Conservation (phyloP, 2,329 filamentous ascomycete species). For the Magnaporthales sp. region DNA sequence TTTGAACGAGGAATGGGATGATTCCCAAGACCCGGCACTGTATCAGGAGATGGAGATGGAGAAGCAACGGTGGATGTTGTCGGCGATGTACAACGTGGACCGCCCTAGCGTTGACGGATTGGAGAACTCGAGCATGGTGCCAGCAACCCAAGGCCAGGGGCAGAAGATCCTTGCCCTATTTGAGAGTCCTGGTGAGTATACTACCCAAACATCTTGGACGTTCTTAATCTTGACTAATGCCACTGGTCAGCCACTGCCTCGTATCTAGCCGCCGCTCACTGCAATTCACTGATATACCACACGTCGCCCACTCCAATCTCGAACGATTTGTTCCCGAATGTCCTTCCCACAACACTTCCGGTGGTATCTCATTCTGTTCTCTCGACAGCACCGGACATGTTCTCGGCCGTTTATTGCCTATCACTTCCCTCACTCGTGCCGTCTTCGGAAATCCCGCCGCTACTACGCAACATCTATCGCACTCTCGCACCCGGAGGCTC, state of each 20-base stretch:
- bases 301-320: conserved; percentile 34
- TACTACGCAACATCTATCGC: conserved; percentile 48
- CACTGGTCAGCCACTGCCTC: conserved; percentile 33
- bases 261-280: conserved; percentile 37
- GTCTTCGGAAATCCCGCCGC: conserved; percentile 43
- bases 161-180: conserved; percentile 38
- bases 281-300: conserved; percentile 32
- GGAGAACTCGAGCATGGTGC: conserved; percentile 5
- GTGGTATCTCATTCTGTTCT: conserved; percentile 25
- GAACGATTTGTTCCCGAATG: conserved; percentile 26
- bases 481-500: conserved; percentile 45
- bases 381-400: conserved; percentile 31
- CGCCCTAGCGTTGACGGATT: conserved; percentile 15
- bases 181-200: conserved; percentile 37
- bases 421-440: conserved; percentile 48
- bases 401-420: conserved; percentile 42
- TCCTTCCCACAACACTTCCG: conserved; percentile 29
- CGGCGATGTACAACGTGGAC: conserved; percentile 37
- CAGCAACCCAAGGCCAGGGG: background rate
- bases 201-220: conserved; percentile 6
- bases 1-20: conserved; percentile 44
- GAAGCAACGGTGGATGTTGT: conserved; percentile 26
- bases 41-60: conserved; percentile 39
- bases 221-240: conserved; percentile 7
- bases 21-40: conserved; percentile 37